Evolutionary conservation across 2,329 filamentous ascomycete genomes (phyloP).

Genomic region (Cryphonectria parasitica): DNA sequence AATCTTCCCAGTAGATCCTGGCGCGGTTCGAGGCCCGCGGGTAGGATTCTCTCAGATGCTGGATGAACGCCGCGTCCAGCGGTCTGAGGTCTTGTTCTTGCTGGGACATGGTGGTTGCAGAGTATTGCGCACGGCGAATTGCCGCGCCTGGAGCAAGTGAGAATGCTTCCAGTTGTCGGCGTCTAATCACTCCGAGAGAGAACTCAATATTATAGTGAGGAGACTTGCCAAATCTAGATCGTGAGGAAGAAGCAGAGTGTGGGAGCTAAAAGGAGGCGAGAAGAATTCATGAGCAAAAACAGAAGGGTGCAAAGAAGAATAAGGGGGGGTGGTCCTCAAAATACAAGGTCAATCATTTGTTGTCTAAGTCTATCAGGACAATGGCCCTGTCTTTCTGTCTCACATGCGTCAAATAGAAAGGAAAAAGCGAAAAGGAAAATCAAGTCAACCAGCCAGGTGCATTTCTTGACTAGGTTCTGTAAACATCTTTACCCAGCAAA

Average conservation of each 20-base stretch:
- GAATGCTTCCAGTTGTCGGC: neutral
- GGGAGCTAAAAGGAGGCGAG: neutral
- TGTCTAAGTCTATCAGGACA: constrained; percentile 14
- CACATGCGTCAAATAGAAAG: neutral
- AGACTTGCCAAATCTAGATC: neutral
- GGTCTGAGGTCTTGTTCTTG: neutral
- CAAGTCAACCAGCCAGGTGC: neutral
- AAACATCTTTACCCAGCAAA: neutral
- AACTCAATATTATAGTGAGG: too few relatives aligned
- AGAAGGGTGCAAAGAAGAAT: neutral
- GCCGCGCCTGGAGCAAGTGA: neutral
- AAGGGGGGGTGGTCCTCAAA: constrained; percentile 4
- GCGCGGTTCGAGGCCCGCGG: neutral
- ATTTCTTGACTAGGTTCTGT: neutral
- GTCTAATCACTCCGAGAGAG: neutral
- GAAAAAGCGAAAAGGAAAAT: neutral
- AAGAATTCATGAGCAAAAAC: constrained; percentile 11
- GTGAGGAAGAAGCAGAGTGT: neutral
- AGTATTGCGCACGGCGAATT: neutral
- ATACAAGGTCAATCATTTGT: constrained; percentile 17
- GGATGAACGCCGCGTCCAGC: constrained; percentile 15
- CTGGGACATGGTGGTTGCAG: constrained; percentile 12
- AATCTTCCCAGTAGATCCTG: neutral
- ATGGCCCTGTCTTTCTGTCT: constrained; percentile 24
- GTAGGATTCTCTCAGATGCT: neutral